Conservation (phyloP, 2,329 filamentous ascomycete species). For the Aurifilum marmelostoma region DNA sequence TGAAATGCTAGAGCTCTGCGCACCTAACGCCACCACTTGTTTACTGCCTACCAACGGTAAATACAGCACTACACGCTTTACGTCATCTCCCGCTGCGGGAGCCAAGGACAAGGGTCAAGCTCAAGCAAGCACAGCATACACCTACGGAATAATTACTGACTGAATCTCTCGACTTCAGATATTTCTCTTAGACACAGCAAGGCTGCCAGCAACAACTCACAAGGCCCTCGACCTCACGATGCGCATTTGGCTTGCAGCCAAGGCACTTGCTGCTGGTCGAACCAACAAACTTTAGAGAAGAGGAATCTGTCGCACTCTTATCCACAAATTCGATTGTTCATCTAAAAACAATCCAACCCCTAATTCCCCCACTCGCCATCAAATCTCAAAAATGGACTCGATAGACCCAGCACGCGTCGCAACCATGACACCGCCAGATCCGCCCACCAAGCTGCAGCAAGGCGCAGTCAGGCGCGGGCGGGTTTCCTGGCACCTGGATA, state of each 20-base stretch:
- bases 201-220: neutral
- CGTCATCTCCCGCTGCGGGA: neutral
- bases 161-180: neutral
- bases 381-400: neutral
- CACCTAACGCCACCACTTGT: slow-evolving; percentile 2
- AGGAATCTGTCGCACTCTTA: neutral
- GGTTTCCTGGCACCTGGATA: neutral
- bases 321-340: neutral
- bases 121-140: neutral
- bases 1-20: neutral
- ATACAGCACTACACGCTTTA: neutral
- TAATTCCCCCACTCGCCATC: neutral
- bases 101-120: neutral
- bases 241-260: neutral
- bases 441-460: neutral
- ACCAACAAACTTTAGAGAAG: neutral
- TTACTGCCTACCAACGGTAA: neutral
- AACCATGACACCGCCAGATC: neutral
- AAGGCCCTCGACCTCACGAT: neutral
- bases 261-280: neutral
- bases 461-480: neutral
- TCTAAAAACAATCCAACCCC: neutral
- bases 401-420: neutral
- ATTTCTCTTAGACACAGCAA: no score
- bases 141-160: no score